Evolutionary conservation across 176 grass and related monocot genomes (phyloP).

Genomic region (Ensete glaucum): DNA sequence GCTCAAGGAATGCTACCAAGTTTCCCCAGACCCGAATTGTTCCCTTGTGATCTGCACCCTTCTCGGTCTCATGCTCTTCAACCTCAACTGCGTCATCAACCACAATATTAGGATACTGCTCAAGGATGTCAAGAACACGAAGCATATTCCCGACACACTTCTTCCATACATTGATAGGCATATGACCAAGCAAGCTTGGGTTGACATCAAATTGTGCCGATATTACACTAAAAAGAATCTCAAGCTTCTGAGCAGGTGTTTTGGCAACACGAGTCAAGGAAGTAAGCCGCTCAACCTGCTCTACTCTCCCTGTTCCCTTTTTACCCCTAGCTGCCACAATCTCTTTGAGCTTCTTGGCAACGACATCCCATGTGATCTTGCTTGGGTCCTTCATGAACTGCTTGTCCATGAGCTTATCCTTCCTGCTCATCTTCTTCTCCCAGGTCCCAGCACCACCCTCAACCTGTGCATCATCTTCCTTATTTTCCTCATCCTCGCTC

Average conservation of each 20-base stretch:
- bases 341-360: constrained; percentile 88
- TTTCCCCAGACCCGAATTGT: constrained; percentile 67
- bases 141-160: constrained; percentile 87
- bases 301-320: constrained; percentile 80
- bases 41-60: constrained; percentile 57
- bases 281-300: constrained; percentile 85
- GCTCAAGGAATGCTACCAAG: constrained; percentile 80
- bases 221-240: constrained; percentile 78
- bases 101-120: constrained; percentile 79
- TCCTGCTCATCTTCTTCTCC: constrained; percentile 39
- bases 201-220: constrained; percentile 99
- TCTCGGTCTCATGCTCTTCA: constrained; percentile 77
- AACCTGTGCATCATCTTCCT: constrained; percentile 23
- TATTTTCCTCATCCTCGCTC: constrained; percentile 34
- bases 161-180: constrained; percentile 89
- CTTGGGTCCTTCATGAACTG: constrained; percentile 88
- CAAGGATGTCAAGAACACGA: constrained; percentile 82
- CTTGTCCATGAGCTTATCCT: constrained; percentile 75
- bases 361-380: constrained; percentile 87
- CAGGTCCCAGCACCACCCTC: constrained; percentile 28
- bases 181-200: constrained; percentile 89
- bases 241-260: constrained; percentile 93
- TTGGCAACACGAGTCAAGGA: constrained; percentile 84
- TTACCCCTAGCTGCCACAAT: constrained; percentile 83
- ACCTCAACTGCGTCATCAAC: constrained; percentile 60